Evolutionary conservation across 1,284 basidiomycete genomes (phyloP).

Genomic region (Ustilago vetiveriae): DNA sequence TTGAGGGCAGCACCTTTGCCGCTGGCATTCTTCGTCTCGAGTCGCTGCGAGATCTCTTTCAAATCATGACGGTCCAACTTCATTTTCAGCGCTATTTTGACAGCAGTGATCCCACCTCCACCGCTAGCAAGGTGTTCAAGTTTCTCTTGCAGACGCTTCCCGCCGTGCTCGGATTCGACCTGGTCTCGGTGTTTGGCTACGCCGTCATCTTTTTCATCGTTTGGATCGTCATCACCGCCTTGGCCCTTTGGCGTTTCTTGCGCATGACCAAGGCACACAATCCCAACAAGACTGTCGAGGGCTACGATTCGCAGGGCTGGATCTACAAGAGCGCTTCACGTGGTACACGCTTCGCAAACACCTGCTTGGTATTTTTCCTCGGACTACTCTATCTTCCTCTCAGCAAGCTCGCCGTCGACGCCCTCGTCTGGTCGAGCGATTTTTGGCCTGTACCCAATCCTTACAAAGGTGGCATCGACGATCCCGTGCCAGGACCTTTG

Average conservation of each 20-base stretch:
- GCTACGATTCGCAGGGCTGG: conserved; percentile 57
- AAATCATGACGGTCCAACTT: conserved; percentile 56
- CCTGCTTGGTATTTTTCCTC: conserved; percentile 55
- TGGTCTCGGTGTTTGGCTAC: conserved; percentile 58
- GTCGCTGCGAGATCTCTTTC: conserved; percentile 55
- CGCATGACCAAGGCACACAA: conserved; percentile 55
- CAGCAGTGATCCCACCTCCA: conserved; percentile 24
- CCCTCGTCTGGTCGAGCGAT: conserved; percentile 58
- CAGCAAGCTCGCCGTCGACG: conserved; percentile 60
- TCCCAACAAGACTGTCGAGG: conserved; percentile 56
- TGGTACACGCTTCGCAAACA: conserved; percentile 55
- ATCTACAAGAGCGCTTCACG: conserved; percentile 49
- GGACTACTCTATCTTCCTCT: conserved; percentile 59
- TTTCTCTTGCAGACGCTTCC: conserved; percentile 54
- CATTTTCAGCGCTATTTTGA: conserved; percentile 39
- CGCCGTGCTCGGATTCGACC: conserved; percentile 53
- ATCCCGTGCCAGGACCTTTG: conserved; percentile 67
- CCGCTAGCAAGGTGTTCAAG: conserved; percentile 19
- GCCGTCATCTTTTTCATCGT: conserved; percentile 53
- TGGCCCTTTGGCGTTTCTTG: conserved; percentile 49
- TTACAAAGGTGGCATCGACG: conserved; percentile 71
- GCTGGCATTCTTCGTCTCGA: conserved; percentile 57
- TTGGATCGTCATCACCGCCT: conserved; percentile 46
- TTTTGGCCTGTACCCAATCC: conserved; percentile 71
- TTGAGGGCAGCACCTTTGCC: conserved; percentile 57